These are phyloP conservation scores for Gremmenia infestans DNA, from an alignment of 2,329 filamentous ascomycete species.

Conservation along the genomic window DNA sequence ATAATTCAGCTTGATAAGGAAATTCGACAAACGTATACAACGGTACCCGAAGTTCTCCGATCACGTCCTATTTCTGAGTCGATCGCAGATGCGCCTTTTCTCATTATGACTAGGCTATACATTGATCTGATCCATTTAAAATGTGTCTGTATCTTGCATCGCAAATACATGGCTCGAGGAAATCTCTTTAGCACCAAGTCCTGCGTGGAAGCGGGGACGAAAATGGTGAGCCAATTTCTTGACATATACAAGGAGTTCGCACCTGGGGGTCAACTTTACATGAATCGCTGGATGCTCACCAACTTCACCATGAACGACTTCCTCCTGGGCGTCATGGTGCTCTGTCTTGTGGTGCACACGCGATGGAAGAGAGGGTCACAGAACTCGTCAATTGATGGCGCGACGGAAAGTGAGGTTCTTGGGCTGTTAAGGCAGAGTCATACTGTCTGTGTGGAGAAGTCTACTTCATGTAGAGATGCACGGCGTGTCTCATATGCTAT, in stretches of 20 bases:
- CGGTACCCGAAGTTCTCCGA: constrained; percentile 15
- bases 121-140: constrained; percentile 27
- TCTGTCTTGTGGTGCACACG: constrained; percentile 23
- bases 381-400: neutral
- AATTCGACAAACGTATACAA: constrained; percentile 18
- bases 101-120: constrained; percentile 23
- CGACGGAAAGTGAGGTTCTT: constrained; percentile 1
- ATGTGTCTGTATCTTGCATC: constrained; percentile 28
- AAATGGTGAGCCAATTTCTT: constrained; percentile 21
- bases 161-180: constrained; percentile 24
- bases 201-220: constrained; percentile 20
- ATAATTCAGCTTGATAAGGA: constrained; percentile 21
- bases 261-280: constrained; percentile 22
- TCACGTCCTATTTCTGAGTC: constrained; percentile 21
- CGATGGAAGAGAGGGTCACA: constrained; percentile 7
- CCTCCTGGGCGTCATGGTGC: constrained; percentile 23
- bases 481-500: constrained; percentile 16
- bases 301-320: constrained; percentile 29
- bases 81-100: constrained; percentile 18
- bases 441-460: constrained; percentile 12
- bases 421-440: constrained; percentile 2
- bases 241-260: constrained; percentile 26
- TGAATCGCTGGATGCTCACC: constrained; percentile 24
- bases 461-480: constrained; percentile 11
- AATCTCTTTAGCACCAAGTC: constrained; percentile 13